Conservation (phyloP, 148 eudicot species). For the Cornus suecica region DNA sequence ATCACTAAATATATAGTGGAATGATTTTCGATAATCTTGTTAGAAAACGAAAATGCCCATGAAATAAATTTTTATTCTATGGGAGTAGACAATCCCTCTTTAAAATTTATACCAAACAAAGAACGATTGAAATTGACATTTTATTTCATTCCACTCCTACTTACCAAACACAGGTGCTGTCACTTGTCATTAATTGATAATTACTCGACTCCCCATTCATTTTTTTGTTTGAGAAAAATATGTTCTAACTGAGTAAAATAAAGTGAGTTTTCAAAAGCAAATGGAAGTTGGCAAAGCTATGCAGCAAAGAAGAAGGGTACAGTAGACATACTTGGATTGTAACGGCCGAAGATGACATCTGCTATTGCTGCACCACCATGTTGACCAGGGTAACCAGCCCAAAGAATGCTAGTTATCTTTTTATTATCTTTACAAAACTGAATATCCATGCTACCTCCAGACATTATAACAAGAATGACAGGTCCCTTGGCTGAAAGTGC, state of each 20-base stretch:
- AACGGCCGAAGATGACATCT: slow-evolving; percentile 51
- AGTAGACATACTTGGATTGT: slow-evolving; percentile 50
- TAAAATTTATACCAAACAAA: too few relatives aligned
- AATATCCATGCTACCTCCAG: slow-evolving; percentile 54
- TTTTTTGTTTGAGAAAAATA: background rate
- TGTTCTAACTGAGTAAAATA: background rate
- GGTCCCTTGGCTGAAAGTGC: slow-evolving; percentile 48
- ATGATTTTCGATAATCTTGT: too few relatives aligned
- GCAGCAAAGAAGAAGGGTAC: background rate
- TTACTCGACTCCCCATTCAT: background rate
- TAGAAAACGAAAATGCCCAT: too few relatives aligned
- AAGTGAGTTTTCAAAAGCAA: background rate
- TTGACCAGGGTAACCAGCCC: slow-evolving; percentile 76
- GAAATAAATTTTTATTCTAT: too few relatives aligned
- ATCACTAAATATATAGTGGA: too few relatives aligned
- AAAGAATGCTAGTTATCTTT: slow-evolving; percentile 53
- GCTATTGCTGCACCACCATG: slow-evolving; percentile 58
- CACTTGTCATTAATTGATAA: background rate
- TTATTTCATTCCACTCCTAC: too few relatives aligned
- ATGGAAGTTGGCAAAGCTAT: background rate
- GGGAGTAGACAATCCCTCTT: too few relatives aligned
- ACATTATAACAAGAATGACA: slow-evolving; percentile 49
- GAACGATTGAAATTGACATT: too few relatives aligned
- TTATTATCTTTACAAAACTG: slow-evolving; percentile 34
- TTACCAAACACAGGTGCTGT: background rate